A percentile compares a stretch with the other conserved stretches of the same genome.
phyloP scores from a whole-genome alignment of 345 rosid species.

The Gossypium sturtianum region DNA sequence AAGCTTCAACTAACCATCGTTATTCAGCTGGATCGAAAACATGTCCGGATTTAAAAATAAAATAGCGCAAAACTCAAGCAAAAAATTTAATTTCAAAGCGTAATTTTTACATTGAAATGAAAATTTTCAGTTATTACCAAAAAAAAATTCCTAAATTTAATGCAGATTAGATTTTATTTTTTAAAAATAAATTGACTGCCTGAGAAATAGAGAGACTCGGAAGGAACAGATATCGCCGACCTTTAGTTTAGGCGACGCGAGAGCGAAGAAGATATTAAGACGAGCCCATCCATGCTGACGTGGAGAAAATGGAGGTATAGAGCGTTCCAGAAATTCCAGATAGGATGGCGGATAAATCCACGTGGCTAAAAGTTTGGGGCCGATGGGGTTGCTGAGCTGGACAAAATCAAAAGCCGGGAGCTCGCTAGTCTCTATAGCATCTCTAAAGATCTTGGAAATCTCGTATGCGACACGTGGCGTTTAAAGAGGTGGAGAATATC shows the following conservation, averaged over 20 bases:
- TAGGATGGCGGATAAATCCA: constrained; percentile 27
- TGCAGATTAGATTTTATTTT: constrained; percentile 9
- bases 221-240: constrained; percentile 22
- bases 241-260: constrained; percentile 14
- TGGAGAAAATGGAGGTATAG: constrained; percentile 41
- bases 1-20: constrained; percentile 21
- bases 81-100: neutral
- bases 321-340: constrained; percentile 27
- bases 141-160: neutral
- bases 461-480: constrained; percentile 17
- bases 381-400: constrained; percentile 30
- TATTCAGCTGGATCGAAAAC: constrained; percentile 19
- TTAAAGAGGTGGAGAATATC: neutral
- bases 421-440: neutral
- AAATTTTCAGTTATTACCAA: neutral
- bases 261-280: constrained; percentile 21
- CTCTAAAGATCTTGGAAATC: constrained; percentile 21
- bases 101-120: neutral
- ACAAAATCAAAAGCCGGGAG: constrained; percentile 37
- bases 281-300: constrained; percentile 25
- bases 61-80: constrained; percentile 8
- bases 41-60: constrained; percentile 1
- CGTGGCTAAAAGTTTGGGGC: constrained; percentile 14
- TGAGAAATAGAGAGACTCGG: constrained; percentile 14
- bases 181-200: constrained; percentile 2